Evolutionary conservation across 768 basidiomycete species (phyloP).

Genomic region (Boletus coccyginus): DNA sequence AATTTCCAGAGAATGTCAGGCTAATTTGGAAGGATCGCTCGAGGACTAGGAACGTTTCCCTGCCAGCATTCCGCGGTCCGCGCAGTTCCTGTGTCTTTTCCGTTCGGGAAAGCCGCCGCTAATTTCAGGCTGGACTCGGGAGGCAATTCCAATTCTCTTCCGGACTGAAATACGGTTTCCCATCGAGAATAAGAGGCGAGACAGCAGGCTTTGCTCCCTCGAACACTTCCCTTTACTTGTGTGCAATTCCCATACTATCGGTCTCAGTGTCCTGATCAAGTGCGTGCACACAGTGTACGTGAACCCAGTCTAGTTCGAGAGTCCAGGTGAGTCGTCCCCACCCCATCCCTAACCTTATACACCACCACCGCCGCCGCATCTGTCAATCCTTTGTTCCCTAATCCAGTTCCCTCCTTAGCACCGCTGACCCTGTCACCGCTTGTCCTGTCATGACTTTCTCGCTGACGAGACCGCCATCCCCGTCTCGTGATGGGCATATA

Average conservation of each 20-base stretch:
- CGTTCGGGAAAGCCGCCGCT: neutral
- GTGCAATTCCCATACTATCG: neutral
- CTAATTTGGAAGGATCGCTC: neutral
- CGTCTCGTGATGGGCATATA: constrained; percentile 23
- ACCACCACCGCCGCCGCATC: neutral
- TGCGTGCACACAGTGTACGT: neutral
- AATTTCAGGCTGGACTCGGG: constrained; percentile 14
- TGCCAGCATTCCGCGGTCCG: neutral
- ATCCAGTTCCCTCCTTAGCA: constrained; percentile 8
- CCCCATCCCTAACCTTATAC: neutral
- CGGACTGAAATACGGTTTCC: constrained; percentile 7
- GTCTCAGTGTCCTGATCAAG: neutral
- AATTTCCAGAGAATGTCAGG: neutral
- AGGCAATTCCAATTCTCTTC: constrained; percentile 7
- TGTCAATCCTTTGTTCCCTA: neutral
- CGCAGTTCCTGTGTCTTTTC: neutral
- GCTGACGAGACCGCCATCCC: constrained; percentile 34
- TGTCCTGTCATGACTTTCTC: constrained; percentile 33
- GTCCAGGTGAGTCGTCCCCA: neutral
- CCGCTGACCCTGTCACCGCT: constrained; percentile 7
- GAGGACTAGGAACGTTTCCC: neutral
- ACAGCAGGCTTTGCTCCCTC: neutral
- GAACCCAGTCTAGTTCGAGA: constrained; percentile 8
- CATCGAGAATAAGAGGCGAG: constrained; percentile 11
- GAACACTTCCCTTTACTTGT: neutral